Conservation (phyloP, 2,329 filamentous ascomycete species). For the Alternaria angustiovoidea region DNA sequence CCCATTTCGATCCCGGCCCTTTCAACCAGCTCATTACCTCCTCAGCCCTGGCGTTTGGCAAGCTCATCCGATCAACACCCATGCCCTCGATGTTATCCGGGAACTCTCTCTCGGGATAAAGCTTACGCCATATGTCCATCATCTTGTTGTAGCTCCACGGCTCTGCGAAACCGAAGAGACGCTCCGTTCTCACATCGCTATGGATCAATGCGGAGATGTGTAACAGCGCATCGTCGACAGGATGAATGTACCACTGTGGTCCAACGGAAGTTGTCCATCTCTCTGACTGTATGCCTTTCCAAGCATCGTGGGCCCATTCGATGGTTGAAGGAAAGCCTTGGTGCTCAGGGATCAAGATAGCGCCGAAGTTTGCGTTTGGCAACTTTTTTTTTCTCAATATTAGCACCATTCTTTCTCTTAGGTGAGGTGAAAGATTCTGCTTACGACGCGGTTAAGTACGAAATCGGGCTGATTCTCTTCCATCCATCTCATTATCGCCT, state of each 20-base stretch:
- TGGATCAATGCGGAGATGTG: constrained; percentile 63
- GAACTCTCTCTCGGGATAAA: constrained; percentile 53
- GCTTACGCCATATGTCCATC: constrained; percentile 48
- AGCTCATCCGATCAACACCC: constrained; percentile 26
- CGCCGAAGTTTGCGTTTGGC: constrained; percentile 49
- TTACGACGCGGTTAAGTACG: constrained; percentile 52
- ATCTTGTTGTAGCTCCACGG: constrained; percentile 59
- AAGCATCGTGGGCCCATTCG: constrained; percentile 34
- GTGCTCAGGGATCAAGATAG: constrained; percentile 45
- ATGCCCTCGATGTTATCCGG: constrained; percentile 25
- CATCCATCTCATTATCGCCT: constrained; percentile 58
- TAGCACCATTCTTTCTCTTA: background rate
- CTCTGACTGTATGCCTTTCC: constrained; percentile 47
- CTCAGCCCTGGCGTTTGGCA: constrained; percentile 34
- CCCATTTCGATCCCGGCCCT: constrained; percentile 38
- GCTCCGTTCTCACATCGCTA: constrained; percentile 56
- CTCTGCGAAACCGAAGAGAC: constrained; percentile 63
- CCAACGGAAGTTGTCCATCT: constrained; percentile 10
- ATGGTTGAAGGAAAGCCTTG: constrained; percentile 44
- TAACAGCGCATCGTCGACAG: constrained; percentile 53
- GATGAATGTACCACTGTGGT: constrained; percentile 35
- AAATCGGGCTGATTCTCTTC: constrained; percentile 56
- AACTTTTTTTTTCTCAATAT: constrained; percentile 23
- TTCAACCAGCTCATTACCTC: constrained; percentile 41
- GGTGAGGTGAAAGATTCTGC: background rate